Evolutionary conservation across 2,329 filamentous ascomycete species (phyloP), one percentile per base, ranked within the genome.

Genomic region (Leptosphaerulina australis): DNA sequence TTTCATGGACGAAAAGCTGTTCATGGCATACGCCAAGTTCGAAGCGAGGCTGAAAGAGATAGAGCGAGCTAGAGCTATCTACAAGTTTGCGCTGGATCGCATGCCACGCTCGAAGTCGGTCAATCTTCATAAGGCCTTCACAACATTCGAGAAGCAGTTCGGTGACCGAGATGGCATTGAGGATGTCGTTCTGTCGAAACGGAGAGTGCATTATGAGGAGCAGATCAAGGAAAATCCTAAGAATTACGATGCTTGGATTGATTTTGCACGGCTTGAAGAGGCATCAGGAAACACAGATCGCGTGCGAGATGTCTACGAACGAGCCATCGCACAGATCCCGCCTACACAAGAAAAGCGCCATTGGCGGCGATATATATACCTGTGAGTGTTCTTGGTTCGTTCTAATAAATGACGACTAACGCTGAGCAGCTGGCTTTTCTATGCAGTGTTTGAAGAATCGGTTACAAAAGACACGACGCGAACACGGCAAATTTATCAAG

Each of bases 231-330:
- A 95, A 68, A 97, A 96, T 66, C 85, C 92, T 2, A 94, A 95
- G 67, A 97, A 97, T 73, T 99, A 99, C 77, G 94, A 99, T 68
- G 83, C 87, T 10, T 99, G 94, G 94, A 93, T 99, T 62, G 94
- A 97, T 73, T 96, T 93, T 72, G 91, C 92, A 20, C 83, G 90
- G 6, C 77, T 99, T 5, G 94, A 99, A 72, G 94, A 99, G 74
- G 84, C 85, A 0, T 87, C 90, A 1, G 89, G 90, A 7, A 89
- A 97, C 68, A 76, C 83, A 0, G 91, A 96, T 57, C 85, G 90
- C 31, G 87, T 96, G 1, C 85, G 94, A 25, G 94, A 99, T 60
- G 86, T 96, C 11, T 99, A 97, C 74, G 94, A 99, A 75, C 84
- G 91, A 63, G 94, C 94, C 2, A 96, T 99, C 62, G 91, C 94